phyloP scores from a whole-genome alignment of 345 rosid genomes.

The Cardiospermum halicacabum region DNA sequence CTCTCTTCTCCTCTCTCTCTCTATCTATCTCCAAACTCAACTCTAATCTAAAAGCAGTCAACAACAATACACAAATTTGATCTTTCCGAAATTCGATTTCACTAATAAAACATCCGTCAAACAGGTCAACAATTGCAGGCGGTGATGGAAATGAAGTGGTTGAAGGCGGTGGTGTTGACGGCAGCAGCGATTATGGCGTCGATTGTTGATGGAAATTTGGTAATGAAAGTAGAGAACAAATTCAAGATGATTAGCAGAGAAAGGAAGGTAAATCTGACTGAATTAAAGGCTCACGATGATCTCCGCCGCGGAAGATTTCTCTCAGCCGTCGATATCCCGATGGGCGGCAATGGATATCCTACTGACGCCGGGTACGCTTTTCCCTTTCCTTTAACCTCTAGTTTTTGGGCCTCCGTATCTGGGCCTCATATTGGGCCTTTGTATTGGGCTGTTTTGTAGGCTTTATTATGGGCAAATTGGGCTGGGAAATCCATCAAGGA shows the following conservation, averaged over 20 bases:
- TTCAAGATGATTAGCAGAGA: constrained; percentile 34
- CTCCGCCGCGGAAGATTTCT: constrained; percentile 73
- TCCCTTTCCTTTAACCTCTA: too few species aligned
- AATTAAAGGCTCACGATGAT: constrained; percentile 57
- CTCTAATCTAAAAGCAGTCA: too few species aligned
- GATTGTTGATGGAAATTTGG: constrained; percentile 35
- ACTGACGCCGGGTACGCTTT: constrained; percentile 61
- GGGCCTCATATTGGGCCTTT: too few species aligned
- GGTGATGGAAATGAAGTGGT: neutral
- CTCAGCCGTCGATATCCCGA: constrained; percentile 48
- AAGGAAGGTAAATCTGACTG: constrained; percentile 38
- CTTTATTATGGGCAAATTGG: constrained; percentile 68
- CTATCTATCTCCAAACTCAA: too few species aligned
- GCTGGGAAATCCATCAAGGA: constrained; percentile 68
- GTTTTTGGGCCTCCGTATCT: too few species aligned
- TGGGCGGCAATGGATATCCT: constrained; percentile 79
- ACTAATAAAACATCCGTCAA: too few species aligned
- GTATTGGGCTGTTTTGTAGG: constrained; percentile 39
- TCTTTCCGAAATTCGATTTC: too few species aligned
- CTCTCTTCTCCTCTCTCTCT: too few species aligned
- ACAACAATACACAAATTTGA: too few species aligned
- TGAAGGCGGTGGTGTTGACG: constrained; percentile 7
- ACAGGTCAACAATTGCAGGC: too few species aligned
- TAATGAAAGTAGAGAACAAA: constrained; percentile 60
- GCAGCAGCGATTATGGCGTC: constrained; percentile 23